Evolutionary conservation across 1,284 basidiomycete genomes (phyloP).

Genomic region (Cutaneotrichosporon dermatis): DNA sequence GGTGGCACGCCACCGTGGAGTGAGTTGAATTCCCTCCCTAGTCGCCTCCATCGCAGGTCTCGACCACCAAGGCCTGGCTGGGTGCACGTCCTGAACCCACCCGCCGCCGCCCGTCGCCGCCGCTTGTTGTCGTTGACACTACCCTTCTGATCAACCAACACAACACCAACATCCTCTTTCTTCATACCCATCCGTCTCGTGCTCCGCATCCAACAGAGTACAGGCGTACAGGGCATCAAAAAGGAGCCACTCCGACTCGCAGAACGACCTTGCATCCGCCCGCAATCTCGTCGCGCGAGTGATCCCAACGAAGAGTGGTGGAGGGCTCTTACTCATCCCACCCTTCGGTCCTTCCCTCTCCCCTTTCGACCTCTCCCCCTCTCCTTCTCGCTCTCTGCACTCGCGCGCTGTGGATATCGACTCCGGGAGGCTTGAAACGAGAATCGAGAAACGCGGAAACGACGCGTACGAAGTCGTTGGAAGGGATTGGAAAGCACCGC

Average conservation of each 20-base stretch:
- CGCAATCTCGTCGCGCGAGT: conserved; percentile 3
- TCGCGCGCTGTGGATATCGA: background rate
- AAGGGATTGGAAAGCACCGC: background rate
- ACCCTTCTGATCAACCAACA: background rate
- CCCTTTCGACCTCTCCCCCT: background rate
- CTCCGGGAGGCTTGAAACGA: background rate
- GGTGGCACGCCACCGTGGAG: too few species aligned
- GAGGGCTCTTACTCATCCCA: background rate
- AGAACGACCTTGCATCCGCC: background rate
- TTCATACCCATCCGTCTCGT: background rate
- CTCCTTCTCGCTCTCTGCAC: background rate
- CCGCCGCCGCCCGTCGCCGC: background rate
- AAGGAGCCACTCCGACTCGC: background rate
- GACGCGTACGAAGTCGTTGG: background rate
- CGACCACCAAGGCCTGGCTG: too few species aligned
- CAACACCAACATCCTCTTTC: background rate
- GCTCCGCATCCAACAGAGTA: conserved; percentile 8
- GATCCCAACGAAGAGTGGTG: background rate
- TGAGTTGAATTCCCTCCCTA: too few species aligned
- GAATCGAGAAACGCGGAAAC: background rate
- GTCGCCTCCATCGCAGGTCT: too few species aligned
- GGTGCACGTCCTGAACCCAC: too few species aligned
- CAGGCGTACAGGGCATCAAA: background rate
- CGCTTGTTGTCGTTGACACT: background rate
- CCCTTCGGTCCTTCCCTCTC: background rate